These are phyloP conservation scores for Casuarina equisetifolia DNA, from an alignment of 306 rosid genomes.

Conservation along the genomic window DNA sequence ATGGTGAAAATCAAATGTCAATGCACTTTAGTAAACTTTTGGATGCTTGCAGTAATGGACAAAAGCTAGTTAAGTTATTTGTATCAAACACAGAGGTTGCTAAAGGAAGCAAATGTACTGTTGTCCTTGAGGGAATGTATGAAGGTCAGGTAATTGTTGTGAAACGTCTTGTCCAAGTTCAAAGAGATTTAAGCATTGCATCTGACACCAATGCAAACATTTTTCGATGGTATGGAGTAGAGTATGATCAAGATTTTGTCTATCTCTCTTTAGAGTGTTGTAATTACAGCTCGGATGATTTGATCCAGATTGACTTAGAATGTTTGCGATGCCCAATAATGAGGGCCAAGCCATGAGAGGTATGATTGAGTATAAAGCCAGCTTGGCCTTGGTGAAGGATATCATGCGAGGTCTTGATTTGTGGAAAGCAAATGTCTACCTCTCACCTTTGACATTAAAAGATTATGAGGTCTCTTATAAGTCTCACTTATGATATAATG, in stretches of 20 bases:
- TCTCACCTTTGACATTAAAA: conserved; percentile 54
- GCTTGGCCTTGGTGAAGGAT: conserved; percentile 37
- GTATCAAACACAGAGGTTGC: conserved; percentile 70
- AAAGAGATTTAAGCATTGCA: conserved; percentile 76
- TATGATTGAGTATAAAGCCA: conserved; percentile 32
- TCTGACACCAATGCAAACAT: conserved; percentile 80
- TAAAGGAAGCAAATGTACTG: conserved; percentile 83
- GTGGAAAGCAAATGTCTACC: conserved; percentile 56
- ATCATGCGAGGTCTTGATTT: conserved; percentile 33
- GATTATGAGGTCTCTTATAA: conserved; percentile 68
- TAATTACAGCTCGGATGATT: conserved; percentile 62
- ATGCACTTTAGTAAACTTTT: conserved; percentile 28
- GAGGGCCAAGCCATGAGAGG: conserved; percentile 30
- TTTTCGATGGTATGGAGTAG: conserved; percentile 85
- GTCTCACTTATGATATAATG: conserved; percentile 13
- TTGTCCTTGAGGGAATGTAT: conserved; percentile 74
- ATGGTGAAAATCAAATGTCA: conserved; percentile 30
- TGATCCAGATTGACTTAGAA: conserved; percentile 45
- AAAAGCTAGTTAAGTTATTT: conserved; percentile 60
- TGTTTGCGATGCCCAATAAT: conserved; percentile 20
- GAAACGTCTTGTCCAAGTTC: conserved; percentile 80
- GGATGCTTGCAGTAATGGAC: conserved; percentile 47
- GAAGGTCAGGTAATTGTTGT: conserved; percentile 85
- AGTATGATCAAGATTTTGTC: conserved; percentile 76
- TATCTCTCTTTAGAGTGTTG: conserved; percentile 82